A percentile compares a stretch with the other conserved stretches of the same genome.
Conservation (phyloP, 2,329 filamentous ascomycete genomes). For the Botryotinia globosa region DNA sequence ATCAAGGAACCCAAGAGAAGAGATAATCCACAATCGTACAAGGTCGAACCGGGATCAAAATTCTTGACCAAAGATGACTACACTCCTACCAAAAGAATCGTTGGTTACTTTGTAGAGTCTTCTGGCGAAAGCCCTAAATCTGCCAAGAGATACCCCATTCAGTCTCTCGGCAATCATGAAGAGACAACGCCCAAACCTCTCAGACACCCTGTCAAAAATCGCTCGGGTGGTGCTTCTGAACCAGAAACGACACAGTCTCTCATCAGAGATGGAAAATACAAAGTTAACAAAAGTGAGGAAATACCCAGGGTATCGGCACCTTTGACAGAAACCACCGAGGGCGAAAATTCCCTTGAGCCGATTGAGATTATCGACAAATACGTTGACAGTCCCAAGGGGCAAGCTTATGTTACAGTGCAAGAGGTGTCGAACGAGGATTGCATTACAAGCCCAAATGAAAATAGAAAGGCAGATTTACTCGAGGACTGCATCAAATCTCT, state of each 20-base stretch:
- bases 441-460: neutral
- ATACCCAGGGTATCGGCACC: neutral
- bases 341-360: neutral
- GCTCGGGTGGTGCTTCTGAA: neutral
- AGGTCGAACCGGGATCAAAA: slow-evolving; percentile 5
- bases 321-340: neutral
- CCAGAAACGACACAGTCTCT: neutral
- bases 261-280: neutral
- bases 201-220: neutral
- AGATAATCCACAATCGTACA: neutral
- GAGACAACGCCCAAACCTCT: neutral
- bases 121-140: neutral
- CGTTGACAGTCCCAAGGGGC: neutral
- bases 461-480: slow-evolving; percentile 13
- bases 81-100: slow-evolving; percentile 13
- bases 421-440: neutral
- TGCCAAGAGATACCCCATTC: neutral
- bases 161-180: neutral
- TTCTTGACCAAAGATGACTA: slow-evolving; percentile 18
- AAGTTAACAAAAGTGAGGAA: neutral
- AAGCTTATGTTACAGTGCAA: neutral
- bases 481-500: slow-evolving; percentile 24
- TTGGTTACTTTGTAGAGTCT: slow-evolving; percentile 15
- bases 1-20: slow-evolving; percentile 14
- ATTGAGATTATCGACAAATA: neutral